Evolutionary conservation across 164 flowering plant species (phyloP), one percentile per base, ranked within the genome.

Genomic region (Vitis cinerea): DNA sequence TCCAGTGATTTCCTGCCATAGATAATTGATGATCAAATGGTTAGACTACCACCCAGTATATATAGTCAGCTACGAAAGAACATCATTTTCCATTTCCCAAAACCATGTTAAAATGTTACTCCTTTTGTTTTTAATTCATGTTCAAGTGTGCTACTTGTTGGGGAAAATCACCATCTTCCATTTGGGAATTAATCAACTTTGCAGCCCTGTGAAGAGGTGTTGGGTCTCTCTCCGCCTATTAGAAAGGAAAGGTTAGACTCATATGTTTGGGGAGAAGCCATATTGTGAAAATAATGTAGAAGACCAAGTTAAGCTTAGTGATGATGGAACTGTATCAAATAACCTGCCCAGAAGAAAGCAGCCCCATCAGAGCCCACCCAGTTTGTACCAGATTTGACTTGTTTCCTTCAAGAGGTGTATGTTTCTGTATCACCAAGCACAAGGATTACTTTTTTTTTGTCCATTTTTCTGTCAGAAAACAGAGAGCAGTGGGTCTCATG

Each of bases 311-410:
- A 19, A 19, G 19, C 19, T 59, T 3, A 61, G 15, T 29, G 31
- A 3, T 12, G 3, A 2, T 61, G 37, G 4, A 10, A 5, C 2
- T 60, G 50, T 19, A 19, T 8, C 14, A 2, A 72, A 72, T 27
- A 16, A 86, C 91, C 85, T 86, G 90, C 37, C 87, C 85, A 58
- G 81, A 77, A 15, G 74, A 73, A 59, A 86, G 78, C 9, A 88
- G 75, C 58, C 86, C 88, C 80, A 86, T 74, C 81, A 88, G 58
- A 50, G 88, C 92, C 83, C 87, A 82, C 58, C 82, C 77, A 3
- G 92, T 88, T 11, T 88, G 86, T 7, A 86, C 87, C 67, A 83
- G 48, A 74, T 88, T 84, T 12, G 92, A 72, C 37, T 71, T 58
- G 47, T 76, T 80, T n/a, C 78, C 83, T 60, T 78, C 79, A 10